Evolutionary conservation across 139 green algal genomes (phyloP), one percentile per base, ranked within the genome.

Genomic region (Volvox reticuliferus): DNA sequence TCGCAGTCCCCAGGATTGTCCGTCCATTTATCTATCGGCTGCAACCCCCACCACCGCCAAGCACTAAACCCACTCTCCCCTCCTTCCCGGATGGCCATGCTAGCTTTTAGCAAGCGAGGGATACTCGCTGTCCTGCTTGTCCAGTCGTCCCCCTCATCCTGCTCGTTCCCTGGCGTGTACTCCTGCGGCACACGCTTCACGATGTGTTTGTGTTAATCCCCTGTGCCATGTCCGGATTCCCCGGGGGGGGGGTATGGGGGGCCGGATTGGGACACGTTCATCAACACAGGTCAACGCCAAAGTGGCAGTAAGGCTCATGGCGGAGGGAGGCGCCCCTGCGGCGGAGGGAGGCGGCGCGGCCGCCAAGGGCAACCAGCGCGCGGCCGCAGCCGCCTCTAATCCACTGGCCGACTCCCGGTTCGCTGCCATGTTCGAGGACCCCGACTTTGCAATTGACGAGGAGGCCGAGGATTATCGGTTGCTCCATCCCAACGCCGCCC

Each of bases 401-500:
- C 62, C 92, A 19, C 87, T 98, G 88, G 91, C 92, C 16, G 97
- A 98, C 83, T 89, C 93, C 36, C 95, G 97, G 37, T 98, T 98
- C 91, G 79, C 85, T 28, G 95, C 93, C 9, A 96, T 99, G 96
- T 99, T 98, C 84, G 94, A 98, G 84, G 96, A 99, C 91, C 83
- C 93, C 0, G 96, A 94, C 78, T 99, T 98, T 82, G 87, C 94
- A 1, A 94, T 99, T 22, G 97, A 99, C 91, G 96, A 98, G 93
- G 62, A 94, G 12, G 94, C 91, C 20, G 93, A 96, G 0, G 96
- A 98, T 93, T 99, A 97, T 93, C 95, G 94, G 76, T 12, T 94
- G 88, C 94, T 99, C 83, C 97, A 99, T 93, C 98, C 97, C 92
- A 99, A 99, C 92, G 95, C 95, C 32, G 93, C 91, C 18, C 50